These are phyloP conservation scores for Pisolithus sp. DNA, from an alignment of 768 basidiomycete genomes.

Conservation along the genomic window DNA sequence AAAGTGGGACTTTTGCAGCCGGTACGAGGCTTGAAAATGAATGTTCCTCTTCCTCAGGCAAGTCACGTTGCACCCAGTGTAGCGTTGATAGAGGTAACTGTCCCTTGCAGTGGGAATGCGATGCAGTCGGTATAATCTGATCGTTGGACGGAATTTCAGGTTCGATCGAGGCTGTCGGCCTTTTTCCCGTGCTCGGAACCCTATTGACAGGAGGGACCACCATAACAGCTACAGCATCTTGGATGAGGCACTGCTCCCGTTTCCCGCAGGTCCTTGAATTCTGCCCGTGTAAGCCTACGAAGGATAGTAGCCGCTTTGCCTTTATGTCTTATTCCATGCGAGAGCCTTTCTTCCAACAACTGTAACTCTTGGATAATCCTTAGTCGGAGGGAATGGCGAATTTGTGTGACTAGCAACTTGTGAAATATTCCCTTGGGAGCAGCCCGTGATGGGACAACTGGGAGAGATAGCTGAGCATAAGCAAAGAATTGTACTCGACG, in stretches of 20 bases:
- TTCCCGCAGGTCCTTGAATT: slow-evolving; percentile 45
- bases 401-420: slow-evolving; percentile 45
- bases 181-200: slow-evolving; percentile 39
- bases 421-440: slow-evolving; percentile 30
- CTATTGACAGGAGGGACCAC: slow-evolving; percentile 62
- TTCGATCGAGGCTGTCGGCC: slow-evolving; percentile 36
- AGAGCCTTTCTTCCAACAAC: slow-evolving; percentile 44
- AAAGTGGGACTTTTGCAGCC: slow-evolving; percentile 46
- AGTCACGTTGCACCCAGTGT: slow-evolving; percentile 4
- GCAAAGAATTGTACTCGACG: slow-evolving; percentile 3
- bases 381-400: slow-evolving; percentile 60
- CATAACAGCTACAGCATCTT: slow-evolving; percentile 58
- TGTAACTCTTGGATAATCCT: slow-evolving; percentile 74
- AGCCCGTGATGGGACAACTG: slow-evolving; percentile 21
- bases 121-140: background rate
- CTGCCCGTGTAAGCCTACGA: slow-evolving; percentile 57
- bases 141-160: slow-evolving; percentile 23
- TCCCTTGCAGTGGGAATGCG: slow-evolving; percentile 6
- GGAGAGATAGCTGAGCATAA: background rate
- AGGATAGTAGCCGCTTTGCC: slow-evolving; percentile 37
- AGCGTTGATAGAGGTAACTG: slow-evolving; percentile 23
- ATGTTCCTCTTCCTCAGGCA: slow-evolving; percentile 2
- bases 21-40: slow-evolving; percentile 24
- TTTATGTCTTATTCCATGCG: slow-evolving; percentile 14
- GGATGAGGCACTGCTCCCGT: slow-evolving; percentile 43